Evolutionary conservation across 225 moss, liverwort and hornwort species (phyloP), one percentile per base, ranked within the genome.

Genomic region (Bryum argenteum): DNA sequence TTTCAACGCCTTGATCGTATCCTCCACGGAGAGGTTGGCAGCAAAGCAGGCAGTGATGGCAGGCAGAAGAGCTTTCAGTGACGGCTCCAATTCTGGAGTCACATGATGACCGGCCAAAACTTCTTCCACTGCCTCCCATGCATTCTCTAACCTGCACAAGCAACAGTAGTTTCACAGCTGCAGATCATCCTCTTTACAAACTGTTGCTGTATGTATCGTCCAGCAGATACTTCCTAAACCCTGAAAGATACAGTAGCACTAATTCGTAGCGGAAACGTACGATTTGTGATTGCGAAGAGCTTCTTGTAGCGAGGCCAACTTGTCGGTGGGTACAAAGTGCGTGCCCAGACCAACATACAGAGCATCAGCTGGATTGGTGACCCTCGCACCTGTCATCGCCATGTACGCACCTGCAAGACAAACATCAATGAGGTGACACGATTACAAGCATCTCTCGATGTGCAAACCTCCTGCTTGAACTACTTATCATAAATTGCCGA

Each of bases 341-440:
- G 94, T 97, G 26, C 90, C 94, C 83, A 94, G 75, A 61, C 90
- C 88, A 54, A 83, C 83, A 67, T 79, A 94, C 74, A 97, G 77
- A 77, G 97, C 94, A 85, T 97, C 94, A 41, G 94, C 90, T 60
- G 97, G 89, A 77, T 85, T 89, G 54, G 61, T 85, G 24, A 94
- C 77, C 70, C 92, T 89, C 12, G 88, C 80, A 55, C 94, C 92
- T n/a, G 97, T 97, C 84, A 97, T 59, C 5, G 90, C 94, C 84
- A 97, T 72, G 67, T 94, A 94, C 51, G 88, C 82, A 11, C 97
- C 94, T 97, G 86, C 77, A 74, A 76, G 4, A 54, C 64, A 44
- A 58, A 67, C 71, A 67, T 26, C 41, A 47, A 48, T 54, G 38
- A 20, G 48, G 26, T 54, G 6, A 14, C 18, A 63, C 21, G 44